Percentiles rank a stretch among this genome's conserved stretches.
Evolutionary conservation across 306 rosid genomes (phyloP).

Genomic region (Lathyrus oleraceus): DNA sequence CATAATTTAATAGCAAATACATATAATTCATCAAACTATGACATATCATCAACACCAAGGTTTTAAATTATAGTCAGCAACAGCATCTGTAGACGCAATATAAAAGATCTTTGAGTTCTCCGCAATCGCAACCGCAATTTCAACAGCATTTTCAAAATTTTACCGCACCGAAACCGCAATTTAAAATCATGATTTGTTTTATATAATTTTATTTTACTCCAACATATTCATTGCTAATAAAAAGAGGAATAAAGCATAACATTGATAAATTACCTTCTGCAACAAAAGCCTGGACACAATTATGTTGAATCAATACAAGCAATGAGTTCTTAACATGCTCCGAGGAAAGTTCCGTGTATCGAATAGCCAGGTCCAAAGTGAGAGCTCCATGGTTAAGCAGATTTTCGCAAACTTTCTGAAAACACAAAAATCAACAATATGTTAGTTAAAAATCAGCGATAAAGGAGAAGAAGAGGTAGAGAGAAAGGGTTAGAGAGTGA

Average conservation of each 20-base stretch:
- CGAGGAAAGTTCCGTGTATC: conserved; percentile 61
- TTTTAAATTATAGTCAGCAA: background rate
- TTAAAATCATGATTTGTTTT: background rate
- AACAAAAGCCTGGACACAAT: conserved; percentile 73
- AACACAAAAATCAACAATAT: background rate
- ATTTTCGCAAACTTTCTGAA: conserved; percentile 80
- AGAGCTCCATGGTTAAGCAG: conserved; percentile 61
- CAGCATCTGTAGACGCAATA: background rate
- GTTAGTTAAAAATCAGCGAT: background rate
- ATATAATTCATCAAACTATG: conserved; percentile 1
- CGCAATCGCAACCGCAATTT: background rate
- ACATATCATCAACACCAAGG: background rate
- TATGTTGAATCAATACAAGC: conserved; percentile 85
- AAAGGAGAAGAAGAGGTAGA: background rate
- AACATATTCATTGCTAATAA: conserved; percentile 13
- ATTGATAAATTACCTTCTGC: background rate
- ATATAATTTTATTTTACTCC: background rate
- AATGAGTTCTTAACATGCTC: conserved; percentile 75
- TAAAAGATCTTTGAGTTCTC: background rate
- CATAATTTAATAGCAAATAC: conserved; percentile 2
- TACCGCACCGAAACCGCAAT: background rate
- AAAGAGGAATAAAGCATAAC: background rate
- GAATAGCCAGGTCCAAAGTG: conserved; percentile 45
- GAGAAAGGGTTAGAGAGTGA: conserved; percentile 7
- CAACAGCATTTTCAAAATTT: background rate